Evolutionary conservation across 1,139 yeast species (phyloP).

Genomic region (Zygosaccharomyces sapae): DNA sequence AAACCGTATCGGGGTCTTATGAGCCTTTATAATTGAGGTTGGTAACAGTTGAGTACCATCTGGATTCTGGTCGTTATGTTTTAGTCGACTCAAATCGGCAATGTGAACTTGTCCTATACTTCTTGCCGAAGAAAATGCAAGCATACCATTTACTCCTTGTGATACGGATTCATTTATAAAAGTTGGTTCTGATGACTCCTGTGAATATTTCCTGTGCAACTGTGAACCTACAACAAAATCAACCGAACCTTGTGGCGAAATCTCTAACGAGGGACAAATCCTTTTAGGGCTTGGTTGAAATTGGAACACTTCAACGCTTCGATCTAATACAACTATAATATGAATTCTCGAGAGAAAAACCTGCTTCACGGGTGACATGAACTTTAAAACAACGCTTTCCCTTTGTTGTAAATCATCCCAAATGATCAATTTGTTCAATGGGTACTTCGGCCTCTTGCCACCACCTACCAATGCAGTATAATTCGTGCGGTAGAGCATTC

Average conservation of each 20-base stretch:
- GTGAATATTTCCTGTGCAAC: conserved; percentile 42
- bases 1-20: conserved; percentile 64
- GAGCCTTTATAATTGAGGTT: conserved; percentile 64
- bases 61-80: conserved; percentile 59
- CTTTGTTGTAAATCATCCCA: conserved; percentile 89
- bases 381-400: conserved; percentile 70
- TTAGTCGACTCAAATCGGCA: conserved; percentile 63
- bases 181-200: conserved; percentile 12
- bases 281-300: conserved; percentile 75
- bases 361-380: conserved; percentile 67
- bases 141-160: conserved; percentile 19
- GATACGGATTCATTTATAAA: conserved; percentile 1
- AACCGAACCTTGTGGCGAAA: conserved; percentile 23
- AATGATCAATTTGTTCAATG: conserved; percentile 70
- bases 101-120: conserved; percentile 70
- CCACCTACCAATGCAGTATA: conserved; percentile 89
- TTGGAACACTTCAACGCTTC: conserved; percentile 69
- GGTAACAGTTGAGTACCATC: conserved; percentile 50
- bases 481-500: conserved; percentile 87
- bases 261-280: conserved; percentile 50
- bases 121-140: conserved; percentile 29
- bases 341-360: conserved; percentile 71
- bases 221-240: conserved; percentile 56
- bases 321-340: conserved; percentile 65
- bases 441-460: conserved; percentile 71